Base-by-base conservation (phyloP, 768 basidiomycete genomes). In the Leccinum longicurvipes region DNA sequence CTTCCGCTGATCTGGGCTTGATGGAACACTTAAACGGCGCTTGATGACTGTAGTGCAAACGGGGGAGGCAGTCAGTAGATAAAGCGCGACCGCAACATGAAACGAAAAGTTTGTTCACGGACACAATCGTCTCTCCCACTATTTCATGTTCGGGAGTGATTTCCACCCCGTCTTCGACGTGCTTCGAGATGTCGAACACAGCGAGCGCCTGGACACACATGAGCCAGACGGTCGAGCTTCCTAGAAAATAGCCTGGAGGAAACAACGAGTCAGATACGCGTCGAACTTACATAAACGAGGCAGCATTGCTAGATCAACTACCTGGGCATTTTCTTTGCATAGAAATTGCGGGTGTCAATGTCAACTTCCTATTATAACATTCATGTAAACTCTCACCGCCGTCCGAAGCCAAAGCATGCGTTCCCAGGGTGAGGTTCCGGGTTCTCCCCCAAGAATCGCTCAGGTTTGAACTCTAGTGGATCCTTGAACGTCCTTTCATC, bases 121-220 rank as follows among this genome's bases (percentile, higher is more conserved):
- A 63, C 63, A 58, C 12, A 4, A 61, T 31, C 15, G 51, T 57
- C 1, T 28, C 49, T 39, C 63, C 63, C 2, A 51, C 42, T 44
- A 51, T 24, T 39, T 76, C 76, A 48, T 77, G 73, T 50, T 80
- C 76, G 6, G 80, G 79, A 0, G 74, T 73, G 25, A 81, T 67
- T 25, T 75, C 75, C 1, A 71, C 61, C 1, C 77, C 79, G 17
- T 77, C 70, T 53, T 74, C 74, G 1, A 77, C 58, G 0, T 62
- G 67, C 36, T 77, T 79, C 6, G 67, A 67, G 24, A 82, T 73
- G 28, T 79, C 63, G 47, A 82, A 79, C 14, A 70, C 73, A 0
- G 79, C 75, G 21, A 82, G 74, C 6, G 75, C 71, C 54, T 63
- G 72, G 0, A 69, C 70, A 4, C 59, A 57, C 46, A 53, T 34